These are phyloP conservation scores for Coemansia asiatica DNA, from an alignment of 192 early-diverging fungal species.

Conservation along the genomic window DNA sequence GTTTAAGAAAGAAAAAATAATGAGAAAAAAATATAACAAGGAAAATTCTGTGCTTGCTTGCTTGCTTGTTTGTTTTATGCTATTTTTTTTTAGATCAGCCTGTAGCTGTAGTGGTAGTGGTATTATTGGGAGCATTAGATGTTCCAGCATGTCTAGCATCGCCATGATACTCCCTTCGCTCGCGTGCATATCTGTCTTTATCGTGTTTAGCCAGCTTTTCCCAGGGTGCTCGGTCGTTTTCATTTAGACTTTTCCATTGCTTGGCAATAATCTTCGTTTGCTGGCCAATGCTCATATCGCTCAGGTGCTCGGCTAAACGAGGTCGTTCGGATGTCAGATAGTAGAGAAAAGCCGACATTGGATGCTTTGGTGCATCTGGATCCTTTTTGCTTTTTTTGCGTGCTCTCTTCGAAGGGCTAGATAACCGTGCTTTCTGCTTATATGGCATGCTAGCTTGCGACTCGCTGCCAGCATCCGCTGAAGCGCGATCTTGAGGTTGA, in stretches of 20 bases:
- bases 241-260: constrained; percentile 56
- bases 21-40: not conserved
- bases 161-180: constrained; percentile 59
- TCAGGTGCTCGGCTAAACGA: constrained; percentile 61
- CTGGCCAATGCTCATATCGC: constrained; percentile 69
- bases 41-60: no score
- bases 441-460: constrained; percentile 12
- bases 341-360: constrained; percentile 83
- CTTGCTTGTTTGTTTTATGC: not conserved
- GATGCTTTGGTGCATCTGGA: constrained; percentile 78
- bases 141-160: constrained; percentile 24
- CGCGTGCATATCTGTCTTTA: constrained; percentile 64
- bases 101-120: constrained; percentile 8
- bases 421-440: constrained; percentile 27
- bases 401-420: constrained; percentile 40
- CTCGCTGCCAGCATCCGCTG: no score
- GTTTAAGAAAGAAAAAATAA: not conserved
- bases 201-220: constrained; percentile 56
- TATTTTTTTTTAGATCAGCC: constrained; percentile 10
- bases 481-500: no score
- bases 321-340: constrained; percentile 70
- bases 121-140: not conserved
- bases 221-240: constrained; percentile 58
- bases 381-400: constrained; percentile 72
- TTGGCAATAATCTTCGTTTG: constrained; percentile 75